These are phyloP conservation scores for Seminavis robusta DNA, from an alignment of 108 stramenopile genomes.

Conservation along the genomic window DNA sequence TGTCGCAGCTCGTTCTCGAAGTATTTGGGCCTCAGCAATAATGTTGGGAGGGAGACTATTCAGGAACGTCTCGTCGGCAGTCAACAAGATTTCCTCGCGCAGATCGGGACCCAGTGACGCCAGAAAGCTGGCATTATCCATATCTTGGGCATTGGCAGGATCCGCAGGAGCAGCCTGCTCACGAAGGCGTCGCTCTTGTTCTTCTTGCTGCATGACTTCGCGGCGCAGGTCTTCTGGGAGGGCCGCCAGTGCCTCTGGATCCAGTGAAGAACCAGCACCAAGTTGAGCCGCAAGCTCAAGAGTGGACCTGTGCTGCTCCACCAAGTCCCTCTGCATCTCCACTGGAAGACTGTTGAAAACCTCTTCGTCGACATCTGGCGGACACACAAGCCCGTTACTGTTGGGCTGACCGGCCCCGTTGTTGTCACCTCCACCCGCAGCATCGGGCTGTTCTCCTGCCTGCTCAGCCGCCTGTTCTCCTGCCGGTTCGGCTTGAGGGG, in stretches of 20 bases:
- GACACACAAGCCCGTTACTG: constrained; percentile 62
- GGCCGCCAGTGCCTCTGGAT: constrained; percentile 92
- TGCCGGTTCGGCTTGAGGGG: not conserved
- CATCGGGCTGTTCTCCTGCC: not conserved
- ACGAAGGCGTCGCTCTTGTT: constrained; percentile 61
- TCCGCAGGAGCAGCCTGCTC: constrained; percentile 74
- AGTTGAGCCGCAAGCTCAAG: constrained; percentile 64
- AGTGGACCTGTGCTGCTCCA: constrained; percentile 60
- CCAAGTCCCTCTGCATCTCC: constrained; percentile 91
- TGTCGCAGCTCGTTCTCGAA: constrained; percentile 79
- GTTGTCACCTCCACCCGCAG: constrained; percentile 1
- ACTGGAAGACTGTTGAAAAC: constrained; percentile 86
- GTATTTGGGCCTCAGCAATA: constrained; percentile 82
- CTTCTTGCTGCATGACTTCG: constrained; percentile 92
- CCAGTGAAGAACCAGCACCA: constrained; percentile 77
- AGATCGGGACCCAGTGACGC: constrained; percentile 90
- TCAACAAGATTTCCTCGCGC: constrained; percentile 86
- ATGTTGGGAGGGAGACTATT: constrained; percentile 78
- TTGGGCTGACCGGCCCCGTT: constrained; percentile 11
- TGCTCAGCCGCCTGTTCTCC: not conserved
- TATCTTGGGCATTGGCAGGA: constrained; percentile 87
- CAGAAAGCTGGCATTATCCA: constrained; percentile 90
- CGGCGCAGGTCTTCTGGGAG: constrained; percentile 92
- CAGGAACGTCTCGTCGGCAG: constrained; percentile 81
- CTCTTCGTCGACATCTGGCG: constrained; percentile 87